A percentile compares a stretch with the other conserved stretches of the same genome.
These are phyloP conservation scores for Pezicula neosporulosa DNA, from an alignment of 2,329 filamentous ascomycete species.

Conservation along the genomic window DNA sequence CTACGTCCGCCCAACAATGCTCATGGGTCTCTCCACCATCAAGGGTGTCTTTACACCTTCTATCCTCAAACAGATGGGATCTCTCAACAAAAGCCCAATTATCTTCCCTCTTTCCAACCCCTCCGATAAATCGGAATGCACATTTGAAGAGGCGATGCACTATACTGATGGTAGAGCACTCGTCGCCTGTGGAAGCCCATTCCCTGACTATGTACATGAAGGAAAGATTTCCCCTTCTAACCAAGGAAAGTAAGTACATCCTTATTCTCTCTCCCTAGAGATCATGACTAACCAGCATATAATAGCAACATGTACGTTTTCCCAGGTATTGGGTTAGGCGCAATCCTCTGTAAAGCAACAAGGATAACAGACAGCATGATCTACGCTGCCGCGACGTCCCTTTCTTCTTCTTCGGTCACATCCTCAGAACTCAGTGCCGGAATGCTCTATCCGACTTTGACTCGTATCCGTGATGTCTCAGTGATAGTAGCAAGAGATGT, in stretches of 20 bases:
- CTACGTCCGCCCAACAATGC: conserved; percentile 71
- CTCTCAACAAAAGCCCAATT: conserved; percentile 66
- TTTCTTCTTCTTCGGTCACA: conserved; percentile 65
- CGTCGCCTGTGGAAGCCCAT: conserved; percentile 81
- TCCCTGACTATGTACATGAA: conserved; percentile 65
- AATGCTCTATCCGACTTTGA: conserved; percentile 72
- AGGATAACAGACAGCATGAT: conserved; percentile 68
- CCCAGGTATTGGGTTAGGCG: conserved; percentile 79
- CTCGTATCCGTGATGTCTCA: conserved; percentile 70
- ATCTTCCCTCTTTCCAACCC: conserved; percentile 83
- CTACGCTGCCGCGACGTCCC: conserved; percentile 74
- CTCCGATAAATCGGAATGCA: conserved; percentile 76
- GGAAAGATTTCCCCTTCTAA: conserved; percentile 42
- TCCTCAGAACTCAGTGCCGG: conserved; percentile 54
- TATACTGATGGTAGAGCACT: conserved; percentile 77
- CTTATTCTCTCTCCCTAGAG: background rate
- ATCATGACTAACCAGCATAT: background rate
- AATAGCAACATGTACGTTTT: conserved; percentile 88
- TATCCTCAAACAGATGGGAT: conserved; percentile 71
- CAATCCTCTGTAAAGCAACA: conserved; percentile 64
- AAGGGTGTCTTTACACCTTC: conserved; percentile 72
- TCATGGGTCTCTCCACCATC: conserved; percentile 80
- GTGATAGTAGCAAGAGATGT: conserved; percentile 73
- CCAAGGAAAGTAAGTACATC: conserved; percentile 38
- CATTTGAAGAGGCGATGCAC: conserved; percentile 68